phyloP scores from a whole-genome alignment of 495 filamentous ascomycete species.

The Cudoniella acicularis region DNA sequence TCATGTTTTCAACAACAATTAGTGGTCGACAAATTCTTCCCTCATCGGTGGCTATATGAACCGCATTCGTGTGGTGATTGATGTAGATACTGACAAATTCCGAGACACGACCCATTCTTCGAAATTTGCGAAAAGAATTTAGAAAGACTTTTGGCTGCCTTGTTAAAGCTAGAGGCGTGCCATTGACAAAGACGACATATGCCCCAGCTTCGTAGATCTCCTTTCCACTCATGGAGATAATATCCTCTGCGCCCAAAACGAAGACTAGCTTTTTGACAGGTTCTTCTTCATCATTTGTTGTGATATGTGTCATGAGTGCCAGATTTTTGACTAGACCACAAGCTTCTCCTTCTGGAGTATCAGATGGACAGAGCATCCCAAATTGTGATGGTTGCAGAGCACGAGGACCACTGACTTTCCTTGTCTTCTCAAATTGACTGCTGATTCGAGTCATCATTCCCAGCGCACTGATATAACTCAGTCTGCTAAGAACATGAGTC shows the following conservation, averaged over 20 bases:
- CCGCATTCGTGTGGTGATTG: conserved; percentile 84
- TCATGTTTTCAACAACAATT: conserved; percentile 85
- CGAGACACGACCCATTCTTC: conserved; percentile 83
- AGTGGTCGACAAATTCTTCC: conserved; percentile 92
- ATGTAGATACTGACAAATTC: conserved; percentile 95
- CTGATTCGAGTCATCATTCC: conserved; percentile 99
- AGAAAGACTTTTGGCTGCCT: conserved; percentile 80
- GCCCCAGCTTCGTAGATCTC: conserved; percentile 80
- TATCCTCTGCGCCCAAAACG: conserved; percentile 74
- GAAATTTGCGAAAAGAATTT: conserved; percentile 73
- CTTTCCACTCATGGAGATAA: conserved; percentile 65
- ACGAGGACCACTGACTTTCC: conserved; percentile 92
- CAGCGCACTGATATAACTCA: conserved; percentile 96
- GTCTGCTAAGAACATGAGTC: conserved; percentile 89
- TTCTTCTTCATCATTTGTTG: conserved; percentile 87
- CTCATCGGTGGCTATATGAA: conserved; percentile 96
- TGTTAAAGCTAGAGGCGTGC: conserved; percentile 83
- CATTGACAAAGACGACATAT: conserved; percentile 92
- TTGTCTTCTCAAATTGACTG: conserved; percentile 97
- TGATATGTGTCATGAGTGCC: conserved; percentile 98
- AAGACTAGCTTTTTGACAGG: conserved; percentile 79
- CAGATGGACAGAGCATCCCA: conserved; percentile 93
- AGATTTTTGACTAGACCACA: conserved; percentile 98
- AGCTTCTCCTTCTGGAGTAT: conserved; percentile 97
- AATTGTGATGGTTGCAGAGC: conserved; percentile 96